Evolutionary conservation across 2,329 filamentous ascomycete genomes (phyloP).

Genomic region (Dothideomycetidae sp.): DNA sequence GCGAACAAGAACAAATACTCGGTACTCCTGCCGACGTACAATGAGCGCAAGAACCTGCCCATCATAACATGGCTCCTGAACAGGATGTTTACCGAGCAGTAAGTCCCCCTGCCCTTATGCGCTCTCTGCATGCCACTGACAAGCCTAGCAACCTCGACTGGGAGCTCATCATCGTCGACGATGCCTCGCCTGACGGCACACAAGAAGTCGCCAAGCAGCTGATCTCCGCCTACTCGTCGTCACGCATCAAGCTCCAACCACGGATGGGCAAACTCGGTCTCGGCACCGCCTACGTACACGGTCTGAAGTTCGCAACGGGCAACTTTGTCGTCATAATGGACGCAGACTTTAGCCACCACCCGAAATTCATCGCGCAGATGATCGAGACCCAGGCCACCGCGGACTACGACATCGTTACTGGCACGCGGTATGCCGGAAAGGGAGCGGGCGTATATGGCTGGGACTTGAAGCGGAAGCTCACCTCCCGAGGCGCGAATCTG

Average conservation of each 20-base stretch:
- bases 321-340: constrained; percentile 99
- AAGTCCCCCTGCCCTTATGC: constrained; percentile 24
- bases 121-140: neutral
- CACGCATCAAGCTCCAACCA: constrained; percentile 69
- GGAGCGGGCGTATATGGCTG: constrained; percentile 81
- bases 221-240: constrained; percentile 61
- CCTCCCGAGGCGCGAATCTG: constrained; percentile 77
- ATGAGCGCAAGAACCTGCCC: constrained; percentile 92
- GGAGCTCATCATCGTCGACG: constrained; percentile 97
- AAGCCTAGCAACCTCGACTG: constrained; percentile 70
- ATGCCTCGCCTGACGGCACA: constrained; percentile 91
- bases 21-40: constrained; percentile 94
- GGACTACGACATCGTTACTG: constrained; percentile 92
- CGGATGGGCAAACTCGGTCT: constrained; percentile 94
- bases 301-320: constrained; percentile 74
- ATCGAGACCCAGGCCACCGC: constrained; percentile 62
- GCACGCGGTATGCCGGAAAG: constrained; percentile 75
- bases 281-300: constrained; percentile 90
- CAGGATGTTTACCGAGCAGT: constrained; percentile 83
- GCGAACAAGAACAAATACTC: constrained; percentile 68
- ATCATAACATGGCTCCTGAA: constrained; percentile 92
- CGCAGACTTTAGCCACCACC: constrained; percentile 97
- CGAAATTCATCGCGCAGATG: constrained; percentile 96
- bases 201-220: constrained; percentile 83
- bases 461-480: constrained; percentile 71